phyloP scores from a whole-genome alignment of 1,284 basidiomycete genomes.

The Meira miltonrushii region DNA sequence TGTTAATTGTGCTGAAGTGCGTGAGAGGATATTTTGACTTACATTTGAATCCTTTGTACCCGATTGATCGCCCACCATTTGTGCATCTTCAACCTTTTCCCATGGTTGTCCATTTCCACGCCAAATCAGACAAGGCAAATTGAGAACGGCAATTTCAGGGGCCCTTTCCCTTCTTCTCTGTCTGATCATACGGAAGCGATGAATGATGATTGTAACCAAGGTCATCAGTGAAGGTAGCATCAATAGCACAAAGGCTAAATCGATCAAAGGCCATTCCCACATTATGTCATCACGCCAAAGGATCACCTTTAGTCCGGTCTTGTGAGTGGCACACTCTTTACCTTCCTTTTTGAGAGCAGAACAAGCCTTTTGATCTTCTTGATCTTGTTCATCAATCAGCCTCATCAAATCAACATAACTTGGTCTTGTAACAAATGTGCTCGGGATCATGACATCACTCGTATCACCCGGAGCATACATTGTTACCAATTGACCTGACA shows the following conservation, averaged over 20 bases:
- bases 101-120: slow-evolving; percentile 40
- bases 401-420: slow-evolving; percentile 45
- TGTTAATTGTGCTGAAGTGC: not conserved
- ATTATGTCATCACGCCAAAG: slow-evolving; percentile 42
- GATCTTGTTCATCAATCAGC: slow-evolving; percentile 35
- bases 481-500: slow-evolving; percentile 40
- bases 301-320: slow-evolving; percentile 38
- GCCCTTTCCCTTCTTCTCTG: slow-evolving; percentile 46
- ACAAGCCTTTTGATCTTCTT: slow-evolving; percentile 21
- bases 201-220: slow-evolving; percentile 38
- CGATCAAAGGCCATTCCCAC: slow-evolving; percentile 46
- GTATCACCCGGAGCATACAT: slow-evolving; percentile 48
- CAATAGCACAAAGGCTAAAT: slow-evolving; percentile 45
- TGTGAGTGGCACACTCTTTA: slow-evolving; percentile 2
- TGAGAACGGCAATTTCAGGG: slow-evolving; percentile 38
- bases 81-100: slow-evolving; percentile 36
- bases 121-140: slow-evolving; percentile 47
- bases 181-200: slow-evolving; percentile 36
- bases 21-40: not conserved
- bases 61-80: not conserved
- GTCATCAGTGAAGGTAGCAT: slow-evolving; percentile 49
- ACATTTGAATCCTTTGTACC: not conserved
- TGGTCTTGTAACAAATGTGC: slow-evolving; percentile 47
- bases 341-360: slow-evolving; percentile 12
- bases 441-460: slow-evolving; percentile 44